These are phyloP conservation scores for Sarcodon sp. DNA, from an alignment of 768 basidiomycete genomes.

Conservation along the genomic window DNA sequence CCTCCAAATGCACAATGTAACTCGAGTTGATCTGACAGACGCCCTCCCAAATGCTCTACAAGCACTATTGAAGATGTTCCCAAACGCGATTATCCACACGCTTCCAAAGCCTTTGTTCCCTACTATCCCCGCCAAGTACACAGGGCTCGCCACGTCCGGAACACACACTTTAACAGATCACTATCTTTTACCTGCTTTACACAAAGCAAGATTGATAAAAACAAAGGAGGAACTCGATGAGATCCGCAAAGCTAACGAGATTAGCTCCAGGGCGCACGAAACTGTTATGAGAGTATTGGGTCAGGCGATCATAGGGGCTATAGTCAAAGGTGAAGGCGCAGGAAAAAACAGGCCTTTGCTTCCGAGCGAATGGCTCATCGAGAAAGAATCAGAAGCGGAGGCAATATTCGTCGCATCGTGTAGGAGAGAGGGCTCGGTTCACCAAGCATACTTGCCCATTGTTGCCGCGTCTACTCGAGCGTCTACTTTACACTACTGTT, in stretches of 20 bases:
- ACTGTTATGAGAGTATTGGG: conserved; percentile 88
- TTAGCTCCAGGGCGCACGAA: conserved; percentile 86
- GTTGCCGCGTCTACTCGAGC: conserved; percentile 81
- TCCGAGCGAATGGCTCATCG: conserved; percentile 78
- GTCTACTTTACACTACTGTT: conserved; percentile 89
- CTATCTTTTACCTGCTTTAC: conserved; percentile 69
- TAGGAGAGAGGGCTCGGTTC: conserved; percentile 79
- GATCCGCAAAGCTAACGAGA: conserved; percentile 72
- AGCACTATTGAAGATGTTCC: conserved; percentile 31
- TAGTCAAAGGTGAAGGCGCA: conserved; percentile 30
- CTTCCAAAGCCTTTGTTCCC: conserved; percentile 50
- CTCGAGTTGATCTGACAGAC: conserved; percentile 38
- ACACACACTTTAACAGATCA: conserved; percentile 34
- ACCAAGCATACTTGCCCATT: conserved; percentile 89
- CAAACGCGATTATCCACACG: conserved; percentile 51
- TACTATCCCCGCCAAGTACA: conserved; percentile 27
- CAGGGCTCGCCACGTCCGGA: conserved; percentile 20
- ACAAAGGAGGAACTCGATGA: conserved; percentile 56
- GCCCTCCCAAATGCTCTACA: conserved; percentile 33
- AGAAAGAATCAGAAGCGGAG: conserved; percentile 89
- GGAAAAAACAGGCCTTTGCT: conserved; percentile 33
- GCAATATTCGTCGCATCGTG: conserved; percentile 89
- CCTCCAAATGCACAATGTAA: conserved; percentile 41
- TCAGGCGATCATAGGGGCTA: conserved; percentile 45
- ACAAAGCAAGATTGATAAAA: conserved; percentile 71